phyloP scores from a whole-genome alignment of 2,329 filamentous ascomycete genomes.

The Talaromyces sp. region DNA sequence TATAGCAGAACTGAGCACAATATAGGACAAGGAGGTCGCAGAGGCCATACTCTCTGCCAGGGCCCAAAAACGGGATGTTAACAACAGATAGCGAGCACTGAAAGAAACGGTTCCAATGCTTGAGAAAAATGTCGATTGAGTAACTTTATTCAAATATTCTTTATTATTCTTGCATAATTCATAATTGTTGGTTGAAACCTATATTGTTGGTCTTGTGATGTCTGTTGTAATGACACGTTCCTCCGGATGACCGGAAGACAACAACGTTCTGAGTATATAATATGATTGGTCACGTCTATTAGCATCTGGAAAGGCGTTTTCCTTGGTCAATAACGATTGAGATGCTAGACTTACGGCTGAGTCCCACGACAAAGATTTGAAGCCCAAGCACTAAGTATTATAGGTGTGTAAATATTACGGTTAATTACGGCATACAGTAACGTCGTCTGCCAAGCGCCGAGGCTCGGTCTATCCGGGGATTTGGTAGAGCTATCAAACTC shows the following conservation, averaged over 20 bases:
- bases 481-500: background rate
- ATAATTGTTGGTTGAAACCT: background rate
- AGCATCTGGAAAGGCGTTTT: background rate
- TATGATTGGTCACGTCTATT: background rate
- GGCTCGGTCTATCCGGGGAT: background rate
- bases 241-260: background rate
- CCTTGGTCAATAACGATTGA: background rate
- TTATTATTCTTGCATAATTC: background rate
- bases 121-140: constrained; percentile 2
- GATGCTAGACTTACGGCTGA: background rate
- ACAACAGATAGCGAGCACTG: background rate
- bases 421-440: background rate
- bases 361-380: background rate
- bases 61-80: background rate
- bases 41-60: background rate
- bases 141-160: background rate
- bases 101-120: constrained; percentile 10
- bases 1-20: background rate
- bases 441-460: background rate
- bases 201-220: background rate
- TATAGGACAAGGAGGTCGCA: background rate
- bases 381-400: background rate
- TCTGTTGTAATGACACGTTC: background rate
- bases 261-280: background rate
- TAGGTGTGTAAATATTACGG: background rate